phyloP scores from a whole-genome alignment of 2,329 filamentous ascomycete genomes.

The Pseudogymnoascus sp. region DNA sequence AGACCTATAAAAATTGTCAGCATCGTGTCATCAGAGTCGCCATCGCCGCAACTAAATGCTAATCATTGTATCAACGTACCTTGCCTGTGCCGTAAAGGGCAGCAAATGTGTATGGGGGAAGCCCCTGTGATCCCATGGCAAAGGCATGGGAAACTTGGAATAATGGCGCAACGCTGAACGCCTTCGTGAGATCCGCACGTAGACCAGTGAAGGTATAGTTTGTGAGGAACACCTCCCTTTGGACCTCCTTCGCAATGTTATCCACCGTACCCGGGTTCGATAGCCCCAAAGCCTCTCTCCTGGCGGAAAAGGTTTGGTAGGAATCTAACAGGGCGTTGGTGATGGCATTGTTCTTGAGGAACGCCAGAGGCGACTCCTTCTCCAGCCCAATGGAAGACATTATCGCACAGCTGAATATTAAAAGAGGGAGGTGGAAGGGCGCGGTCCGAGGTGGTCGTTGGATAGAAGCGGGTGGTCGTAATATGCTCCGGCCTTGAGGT shows the following conservation, averaged over 20 bases:
- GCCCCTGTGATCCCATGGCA: constrained; percentile 78
- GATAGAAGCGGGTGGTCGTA: constrained; percentile 2
- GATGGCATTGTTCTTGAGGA: constrained; percentile 69
- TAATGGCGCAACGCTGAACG: constrained; percentile 84
- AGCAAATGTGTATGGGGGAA: constrained; percentile 92
- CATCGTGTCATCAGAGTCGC: neutral
- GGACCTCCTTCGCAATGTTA: constrained; percentile 80
- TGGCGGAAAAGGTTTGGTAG: constrained; percentile 74
- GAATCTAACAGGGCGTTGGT: constrained; percentile 64
- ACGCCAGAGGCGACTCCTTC: constrained; percentile 48
- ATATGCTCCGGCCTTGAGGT: constrained; percentile 6
- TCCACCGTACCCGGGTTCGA: constrained; percentile 91
- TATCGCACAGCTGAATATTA: constrained; percentile 11
- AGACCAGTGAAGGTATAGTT: constrained; percentile 96
- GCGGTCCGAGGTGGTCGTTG: constrained; percentile 1
- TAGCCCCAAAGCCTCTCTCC: constrained; percentile 80
- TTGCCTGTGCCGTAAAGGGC: constrained; percentile 89
- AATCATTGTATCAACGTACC: constrained; percentile 46
- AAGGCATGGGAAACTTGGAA: constrained; percentile 98
- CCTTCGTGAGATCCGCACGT: constrained; percentile 92
- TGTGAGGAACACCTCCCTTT: constrained; percentile 91
- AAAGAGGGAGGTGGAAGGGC: constrained; percentile 8
- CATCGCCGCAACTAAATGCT: neutral
- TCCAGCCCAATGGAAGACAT: constrained; percentile 27
- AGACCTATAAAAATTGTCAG: constrained; percentile 53